Percentiles rank a stretch among this genome's conserved stretches.
phyloP scores from a whole-genome alignment of 805 yeast genomes.

The Ogataea ganodermae region DNA sequence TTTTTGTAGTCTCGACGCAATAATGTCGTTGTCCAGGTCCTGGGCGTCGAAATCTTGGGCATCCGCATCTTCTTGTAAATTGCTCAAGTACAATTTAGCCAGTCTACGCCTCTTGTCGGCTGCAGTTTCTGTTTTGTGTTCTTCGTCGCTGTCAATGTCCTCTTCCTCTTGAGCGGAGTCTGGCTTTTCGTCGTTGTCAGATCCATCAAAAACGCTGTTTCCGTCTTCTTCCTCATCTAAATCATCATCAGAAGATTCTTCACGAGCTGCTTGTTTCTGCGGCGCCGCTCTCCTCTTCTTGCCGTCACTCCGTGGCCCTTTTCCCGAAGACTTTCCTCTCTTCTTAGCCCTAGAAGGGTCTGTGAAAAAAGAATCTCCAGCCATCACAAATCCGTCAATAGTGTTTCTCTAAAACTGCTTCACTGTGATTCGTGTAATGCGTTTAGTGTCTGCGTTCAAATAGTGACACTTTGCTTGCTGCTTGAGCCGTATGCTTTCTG shows the following conservation, averaged over 20 bases:
- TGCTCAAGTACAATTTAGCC: slow-evolving; percentile 89
- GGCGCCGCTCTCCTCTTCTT: slow-evolving; percentile 15
- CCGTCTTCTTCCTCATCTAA: slow-evolving; percentile 41
- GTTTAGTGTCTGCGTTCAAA: neutral
- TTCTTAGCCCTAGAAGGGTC: slow-evolving; percentile 59
- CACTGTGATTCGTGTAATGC: neutral
- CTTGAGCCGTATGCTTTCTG: neutral
- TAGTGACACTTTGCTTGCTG: neutral
- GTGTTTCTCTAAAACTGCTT: neutral
- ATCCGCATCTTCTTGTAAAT: slow-evolving; percentile 60
- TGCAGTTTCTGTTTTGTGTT: slow-evolving; percentile 71
- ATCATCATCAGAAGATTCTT: slow-evolving; percentile 28
- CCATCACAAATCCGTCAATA: slow-evolving; percentile 36
- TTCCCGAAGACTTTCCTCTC: slow-evolving; percentile 29
- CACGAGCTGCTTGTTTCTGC: slow-evolving; percentile 10
- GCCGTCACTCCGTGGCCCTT: slow-evolving; percentile 18
- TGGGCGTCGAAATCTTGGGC: slow-evolving; percentile 77
- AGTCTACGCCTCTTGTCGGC: slow-evolving; percentile 93
- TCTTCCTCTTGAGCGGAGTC: slow-evolving; percentile 40
- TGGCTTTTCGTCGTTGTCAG: slow-evolving; percentile 22
- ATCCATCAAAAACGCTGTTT: slow-evolving; percentile 33
- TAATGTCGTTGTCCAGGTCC: slow-evolving; percentile 85
- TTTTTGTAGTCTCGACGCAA: slow-evolving; percentile 74
- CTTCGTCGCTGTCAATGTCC: slow-evolving; percentile 67
- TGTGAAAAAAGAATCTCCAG: slow-evolving; percentile 62